A percentile compares a stretch with the other conserved stretches of the same genome.
Conservation (phyloP, 495 filamentous ascomycete genomes). For the Aspergillus baeticus region DNA sequence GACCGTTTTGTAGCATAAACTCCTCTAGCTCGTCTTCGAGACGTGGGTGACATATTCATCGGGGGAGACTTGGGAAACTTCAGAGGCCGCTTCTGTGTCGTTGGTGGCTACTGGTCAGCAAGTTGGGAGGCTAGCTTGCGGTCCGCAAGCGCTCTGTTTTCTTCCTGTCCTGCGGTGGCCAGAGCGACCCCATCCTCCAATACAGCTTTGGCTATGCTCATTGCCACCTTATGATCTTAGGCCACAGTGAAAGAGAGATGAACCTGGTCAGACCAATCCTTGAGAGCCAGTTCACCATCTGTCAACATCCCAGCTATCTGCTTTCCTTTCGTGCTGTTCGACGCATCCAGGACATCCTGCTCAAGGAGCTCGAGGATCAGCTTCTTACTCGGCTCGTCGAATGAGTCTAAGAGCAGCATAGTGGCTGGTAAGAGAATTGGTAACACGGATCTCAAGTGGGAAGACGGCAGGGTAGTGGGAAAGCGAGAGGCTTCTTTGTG, state of each 20-base stretch:
- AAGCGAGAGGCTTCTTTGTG: background rate
- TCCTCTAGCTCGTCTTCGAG: background rate
- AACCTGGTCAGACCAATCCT: conserved; percentile 9
- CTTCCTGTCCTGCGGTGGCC: conserved; percentile 1
- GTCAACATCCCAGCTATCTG: background rate
- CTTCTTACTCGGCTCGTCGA: background rate
- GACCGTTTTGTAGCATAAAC: background rate
- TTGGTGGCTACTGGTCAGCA: background rate
- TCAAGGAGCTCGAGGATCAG: conserved; percentile 1
- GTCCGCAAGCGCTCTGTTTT: conserved; percentile 7
- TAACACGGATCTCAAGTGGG: background rate
- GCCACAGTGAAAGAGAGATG: background rate
- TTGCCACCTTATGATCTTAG: conserved; percentile 9
- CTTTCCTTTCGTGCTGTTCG: background rate
- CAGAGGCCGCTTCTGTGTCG: background rate
- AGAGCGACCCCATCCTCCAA: conserved; percentile 9
- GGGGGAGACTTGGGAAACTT: too few species aligned
- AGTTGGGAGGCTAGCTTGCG: conserved; percentile 1
- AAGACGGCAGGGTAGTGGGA: background rate
- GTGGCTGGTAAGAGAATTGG: background rate
- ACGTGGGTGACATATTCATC: background rate
- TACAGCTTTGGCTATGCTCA: conserved; percentile 3
- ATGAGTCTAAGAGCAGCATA: background rate
- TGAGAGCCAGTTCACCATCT: conserved; percentile 7
- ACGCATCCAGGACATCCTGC: background rate